Base-by-base conservation (phyloP, 1,284 basidiomycete species). In the Violaceomyces palustris region DNA sequence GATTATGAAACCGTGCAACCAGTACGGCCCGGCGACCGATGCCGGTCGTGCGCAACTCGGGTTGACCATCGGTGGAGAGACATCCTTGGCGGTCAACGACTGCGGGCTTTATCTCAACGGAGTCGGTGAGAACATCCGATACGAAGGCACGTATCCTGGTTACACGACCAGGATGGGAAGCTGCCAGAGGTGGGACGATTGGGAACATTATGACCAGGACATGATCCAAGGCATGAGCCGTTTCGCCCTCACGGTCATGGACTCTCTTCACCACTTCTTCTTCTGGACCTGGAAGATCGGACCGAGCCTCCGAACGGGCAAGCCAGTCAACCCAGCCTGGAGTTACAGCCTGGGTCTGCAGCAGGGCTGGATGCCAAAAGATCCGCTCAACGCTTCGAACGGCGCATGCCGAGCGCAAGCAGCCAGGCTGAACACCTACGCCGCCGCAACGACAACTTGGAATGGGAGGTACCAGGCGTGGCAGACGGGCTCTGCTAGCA, bases 241-340 rank as follows among this genome's bases (percentile, higher is more conserved):
- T 7, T 61, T 65, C 11, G 58, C 64, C 1, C 38, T 58, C 21
- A 53, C 63, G 4, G 42, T 41, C 15, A 65, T 68, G 52, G 58
- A 61, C 35, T 52, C 61, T 4, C 39, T 67, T 26, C 61, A 51
- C 30, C 64, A 69, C 48, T 69, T 56, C 27, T 70, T 85, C 18
- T 85, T 80, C 66, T 87, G 86, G 86, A 81, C 85, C 7, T 87
- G 85, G 85, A 86, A 86, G 80, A 83, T 81, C 22, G 72, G 67
- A 39, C 33, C 57, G 46, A 51, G 45, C 12, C 18, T 59, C 11
- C 33, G 49, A 14, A 64, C 59, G n/a, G 53, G 50, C 22, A 41
- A 51, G 23, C 57, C 60, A 32, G 52, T 53, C 22, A 34, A 38
- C 42, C 67, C 30, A 46, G 64, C 45, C 73, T 74, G 71, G 66